phyloP scores from a whole-genome alignment of 306 rosid species.

The Castanea crenata region DNA sequence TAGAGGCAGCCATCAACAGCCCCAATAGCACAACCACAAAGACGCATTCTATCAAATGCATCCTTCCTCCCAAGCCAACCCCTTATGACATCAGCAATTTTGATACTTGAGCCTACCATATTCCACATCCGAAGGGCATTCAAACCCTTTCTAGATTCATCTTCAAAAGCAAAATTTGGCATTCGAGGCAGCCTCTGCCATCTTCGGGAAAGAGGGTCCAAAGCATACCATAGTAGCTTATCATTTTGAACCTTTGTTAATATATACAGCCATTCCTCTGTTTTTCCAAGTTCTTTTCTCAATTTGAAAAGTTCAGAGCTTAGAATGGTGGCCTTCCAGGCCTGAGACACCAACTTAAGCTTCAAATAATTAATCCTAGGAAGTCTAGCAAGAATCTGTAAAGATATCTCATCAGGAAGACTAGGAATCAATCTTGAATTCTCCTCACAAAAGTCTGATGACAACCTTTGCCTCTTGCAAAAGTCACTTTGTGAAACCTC shows the following conservation, averaged over 20 bases:
- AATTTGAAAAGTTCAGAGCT: constrained; percentile 33
- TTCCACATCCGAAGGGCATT: constrained; percentile 29
- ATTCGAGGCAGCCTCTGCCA: constrained; percentile 46
- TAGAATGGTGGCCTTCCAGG: constrained; percentile 32
- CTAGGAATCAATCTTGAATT: constrained; percentile 31
- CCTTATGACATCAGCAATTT: constrained; percentile 32
- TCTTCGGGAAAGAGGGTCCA: constrained; percentile 37
- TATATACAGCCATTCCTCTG: constrained; percentile 47
- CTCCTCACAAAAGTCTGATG: constrained; percentile 20
- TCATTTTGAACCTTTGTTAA: constrained; percentile 32
- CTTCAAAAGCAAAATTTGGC: constrained; percentile 34
- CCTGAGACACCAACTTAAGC: constrained; percentile 34
- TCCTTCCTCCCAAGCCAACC: constrained; percentile 41
- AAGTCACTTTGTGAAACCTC: constrained; percentile 25
- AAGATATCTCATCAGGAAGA: constrained; percentile 39
- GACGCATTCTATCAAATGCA: constrained; percentile 34
- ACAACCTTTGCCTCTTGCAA: constrained; percentile 36
- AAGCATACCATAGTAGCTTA: constrained; percentile 39
- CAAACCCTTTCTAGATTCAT: constrained; percentile 32
- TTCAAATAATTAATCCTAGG: constrained; percentile 31
- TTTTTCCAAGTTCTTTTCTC: constrained; percentile 38
- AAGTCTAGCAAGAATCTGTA: constrained; percentile 41
- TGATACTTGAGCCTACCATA: constrained; percentile 30
- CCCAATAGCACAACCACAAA: constrained; percentile 44
- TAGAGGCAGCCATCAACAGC: constrained; percentile 43